phyloP scores from a whole-genome alignment of 176 grass and related monocot genomes.

The Phragmites australis region DNA sequence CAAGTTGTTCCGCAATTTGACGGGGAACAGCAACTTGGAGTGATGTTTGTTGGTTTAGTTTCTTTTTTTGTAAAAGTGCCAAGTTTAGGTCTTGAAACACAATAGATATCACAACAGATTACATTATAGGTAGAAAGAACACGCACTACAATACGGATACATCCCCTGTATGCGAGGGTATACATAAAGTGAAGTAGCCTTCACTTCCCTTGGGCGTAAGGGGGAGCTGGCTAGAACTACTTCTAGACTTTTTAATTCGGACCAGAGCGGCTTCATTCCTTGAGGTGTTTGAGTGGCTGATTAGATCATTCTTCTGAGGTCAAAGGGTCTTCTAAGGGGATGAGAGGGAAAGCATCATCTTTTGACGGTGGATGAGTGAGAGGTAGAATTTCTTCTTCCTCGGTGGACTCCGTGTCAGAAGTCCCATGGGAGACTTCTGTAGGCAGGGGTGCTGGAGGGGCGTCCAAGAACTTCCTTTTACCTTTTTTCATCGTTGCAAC shows the following conservation, averaged over 20 bases:
- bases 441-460: background rate
- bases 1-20: too few relatives aligned
- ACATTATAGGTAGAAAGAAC: background rate
- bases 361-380: background rate
- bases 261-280: background rate
- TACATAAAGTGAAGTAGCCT: background rate
- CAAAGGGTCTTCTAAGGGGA: background rate
- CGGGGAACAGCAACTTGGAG: too few relatives aligned
- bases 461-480: background rate
- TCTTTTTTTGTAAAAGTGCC: too few relatives aligned
- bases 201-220: background rate
- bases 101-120: too few relatives aligned
- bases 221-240: background rate
- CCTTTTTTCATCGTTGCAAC: background rate
- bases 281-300: too few relatives aligned
- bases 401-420: background rate
- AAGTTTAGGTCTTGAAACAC: too few relatives aligned
- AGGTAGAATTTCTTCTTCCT: background rate
- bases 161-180: background rate
- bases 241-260: background rate
- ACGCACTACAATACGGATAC: background rate
- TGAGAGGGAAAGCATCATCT: background rate
- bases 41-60: too few relatives aligned
- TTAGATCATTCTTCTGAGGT: background rate
- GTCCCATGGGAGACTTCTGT: background rate